Evolutionary conservation across 306 rosid genomes (phyloP).

Genomic region (Trifolium dubium): DNA sequence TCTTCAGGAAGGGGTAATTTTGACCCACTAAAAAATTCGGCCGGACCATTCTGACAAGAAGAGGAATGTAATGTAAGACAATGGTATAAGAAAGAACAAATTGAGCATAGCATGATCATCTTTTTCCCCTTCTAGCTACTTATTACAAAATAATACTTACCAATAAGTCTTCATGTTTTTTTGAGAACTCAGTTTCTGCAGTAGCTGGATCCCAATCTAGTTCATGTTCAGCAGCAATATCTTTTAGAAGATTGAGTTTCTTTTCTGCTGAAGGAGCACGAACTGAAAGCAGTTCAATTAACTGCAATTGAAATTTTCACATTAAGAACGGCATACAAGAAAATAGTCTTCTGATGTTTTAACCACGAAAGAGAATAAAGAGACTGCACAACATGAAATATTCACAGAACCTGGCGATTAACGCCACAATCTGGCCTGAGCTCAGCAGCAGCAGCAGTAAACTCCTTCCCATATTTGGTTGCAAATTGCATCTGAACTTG

Average conservation of each 20-base stretch:
- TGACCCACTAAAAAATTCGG: constrained; percentile 64
- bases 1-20: constrained; percentile 73
- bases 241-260: constrained; percentile 84
- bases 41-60: constrained; percentile 73
- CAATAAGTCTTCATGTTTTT: constrained; percentile 84
- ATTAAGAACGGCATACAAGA: constrained; percentile 33
- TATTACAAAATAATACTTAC: constrained; percentile 48
- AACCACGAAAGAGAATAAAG: constrained; percentile 19
- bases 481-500: constrained; percentile 88
- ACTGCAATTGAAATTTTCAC: constrained; percentile 54
- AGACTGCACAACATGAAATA: constrained; percentile 26
- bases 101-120: constrained; percentile 11
- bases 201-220: constrained; percentile 94
- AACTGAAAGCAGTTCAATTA: constrained; percentile 84
- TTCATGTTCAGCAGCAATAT: constrained; percentile 90
- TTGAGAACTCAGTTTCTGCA: constrained; percentile 76
- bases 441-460: constrained; percentile 85
- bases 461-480: constrained; percentile 87
- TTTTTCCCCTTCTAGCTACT: neutral
- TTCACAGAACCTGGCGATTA: constrained; percentile 83
- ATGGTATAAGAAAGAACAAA: constrained; percentile 22
- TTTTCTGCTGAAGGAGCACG: constrained; percentile 93
- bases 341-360: constrained; percentile 22
- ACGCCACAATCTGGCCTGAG: constrained; percentile 92
- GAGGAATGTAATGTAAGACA: constrained; percentile 23